phyloP scores from a whole-genome alignment of 495 filamentous ascomycete genomes.

The Penicillium verhagenii region DNA sequence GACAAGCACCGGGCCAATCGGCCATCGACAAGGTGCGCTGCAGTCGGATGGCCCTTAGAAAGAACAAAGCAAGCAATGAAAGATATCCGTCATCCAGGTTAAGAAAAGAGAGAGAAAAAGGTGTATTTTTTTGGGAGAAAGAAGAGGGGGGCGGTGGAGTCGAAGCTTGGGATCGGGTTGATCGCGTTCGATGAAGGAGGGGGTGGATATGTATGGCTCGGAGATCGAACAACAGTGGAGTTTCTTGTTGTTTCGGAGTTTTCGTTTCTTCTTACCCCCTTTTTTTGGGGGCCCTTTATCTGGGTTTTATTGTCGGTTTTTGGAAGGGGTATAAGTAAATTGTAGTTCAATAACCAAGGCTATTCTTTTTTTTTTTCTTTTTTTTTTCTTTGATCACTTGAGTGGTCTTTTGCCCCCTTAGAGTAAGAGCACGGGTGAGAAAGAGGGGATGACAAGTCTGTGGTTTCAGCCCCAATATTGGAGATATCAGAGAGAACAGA shows the following conservation, averaged over 20 bases:
- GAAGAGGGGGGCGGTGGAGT: constrained; percentile 35
- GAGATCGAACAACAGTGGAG: constrained; percentile 3
- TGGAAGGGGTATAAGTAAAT: neutral
- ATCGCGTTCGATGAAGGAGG: constrained; percentile 24
- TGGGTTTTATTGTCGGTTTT: too few species aligned
- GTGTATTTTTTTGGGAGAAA: constrained; percentile 25
- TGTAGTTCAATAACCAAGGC: neutral
- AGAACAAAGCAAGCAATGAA: constrained; percentile 9
- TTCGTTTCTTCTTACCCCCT: neutral
- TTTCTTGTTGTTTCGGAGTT: neutral
- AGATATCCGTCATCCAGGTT: constrained; percentile 26
- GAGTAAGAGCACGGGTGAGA: neutral
- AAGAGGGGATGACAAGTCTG: neutral
- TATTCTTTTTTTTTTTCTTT: neutral
- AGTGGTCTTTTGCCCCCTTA: neutral
- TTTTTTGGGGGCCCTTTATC: neutral
- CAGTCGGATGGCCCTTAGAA: constrained; percentile 23
- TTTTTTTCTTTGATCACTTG: neutral
- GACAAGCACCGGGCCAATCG: constrained; percentile 31
- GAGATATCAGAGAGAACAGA: neutral
- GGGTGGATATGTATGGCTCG: constrained; percentile 8
- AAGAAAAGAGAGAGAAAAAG: constrained; percentile 7
- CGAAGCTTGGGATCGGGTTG: constrained; percentile 12
- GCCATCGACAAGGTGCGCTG: constrained; percentile 40
- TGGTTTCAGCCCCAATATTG: constrained; percentile 1